Base-by-base conservation (phyloP, 2,329 filamentous ascomycete species). In the Penicillium aurantiogriseum region DNA sequence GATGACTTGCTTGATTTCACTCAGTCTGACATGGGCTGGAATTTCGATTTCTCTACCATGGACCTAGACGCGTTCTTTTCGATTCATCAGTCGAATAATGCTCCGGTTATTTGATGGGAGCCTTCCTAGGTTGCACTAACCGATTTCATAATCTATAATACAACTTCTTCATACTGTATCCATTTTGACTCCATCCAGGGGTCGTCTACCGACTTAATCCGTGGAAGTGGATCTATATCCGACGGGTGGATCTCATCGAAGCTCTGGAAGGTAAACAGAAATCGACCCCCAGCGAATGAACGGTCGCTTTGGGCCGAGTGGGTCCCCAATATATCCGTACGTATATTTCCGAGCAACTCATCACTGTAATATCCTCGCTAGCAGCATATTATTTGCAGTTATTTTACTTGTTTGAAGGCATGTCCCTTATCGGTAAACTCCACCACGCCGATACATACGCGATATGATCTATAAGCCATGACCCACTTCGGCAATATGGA, bases 21-120 rank as follows among this genome's bases (percentile, higher is more conserved):
- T 2, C 66, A 71, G 58, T 69, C 70, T 2, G 72, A 75, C 48
- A 71, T 74, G 67, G 73, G 71, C 5, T 76, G 73, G 73, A 67
- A 75, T 49, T 73, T 76, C 56, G 71, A 75, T 40, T 74, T 76
- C 48, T 75, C 73, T 3, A 74, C 73, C 1, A 75, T 76, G 72
- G 74, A 76, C 49, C 57, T 76, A 6, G 74, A 75, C 33, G 67
- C 71, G 0, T 75, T 76, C 38, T 70, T 75, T 46, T 76, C 74
- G 4, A 58, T 74, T 17, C 67, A 74, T 56, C 70, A 69, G 7
- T 58, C 62, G 7, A 58, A 64, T 29, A 62, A 65, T 21, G 36
- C 56, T 7, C 56, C 60, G 2, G n/a, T 15, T 13, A 27, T 35
- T 40, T 60, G 35, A 60, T 15, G 21, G 10, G 21, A 4, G 2